Evolutionary conservation across 192 early-diverging fungal genomes (phyloP).

Genomic region (Phycomyces blakesleeanus): DNA sequence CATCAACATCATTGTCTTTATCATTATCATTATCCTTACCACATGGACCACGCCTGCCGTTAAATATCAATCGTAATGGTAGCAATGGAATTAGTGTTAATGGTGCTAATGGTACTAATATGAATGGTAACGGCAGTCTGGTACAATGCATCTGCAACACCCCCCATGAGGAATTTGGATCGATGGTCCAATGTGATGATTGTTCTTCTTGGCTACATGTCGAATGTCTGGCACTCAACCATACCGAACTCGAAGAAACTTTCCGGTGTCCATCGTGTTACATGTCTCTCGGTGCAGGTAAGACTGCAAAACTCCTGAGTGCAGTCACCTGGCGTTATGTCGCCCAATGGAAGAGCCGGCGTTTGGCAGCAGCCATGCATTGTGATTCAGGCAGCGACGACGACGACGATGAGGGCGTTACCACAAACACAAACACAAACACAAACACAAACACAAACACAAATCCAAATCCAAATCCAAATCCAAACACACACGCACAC

Average conservation of each 20-base stretch:
- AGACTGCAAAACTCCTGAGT: conserved; percentile 2
- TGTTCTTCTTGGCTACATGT: conserved; percentile 71
- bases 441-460: conserved; percentile 16
- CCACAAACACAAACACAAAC: conserved; percentile 10
- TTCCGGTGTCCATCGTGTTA: conserved; percentile 57
- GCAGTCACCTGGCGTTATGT: conserved; percentile 23
- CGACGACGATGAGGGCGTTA: conserved; percentile 18
- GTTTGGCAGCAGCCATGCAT: conserved; percentile 12
- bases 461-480: too few relatives aligned
- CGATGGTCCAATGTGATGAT: conserved; percentile 75
- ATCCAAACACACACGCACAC: too few relatives aligned
- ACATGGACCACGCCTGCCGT: too few relatives aligned
- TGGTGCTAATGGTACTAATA: too few relatives aligned
- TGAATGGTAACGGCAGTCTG: too few relatives aligned
- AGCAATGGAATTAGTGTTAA: too few relatives aligned
- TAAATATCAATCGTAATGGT: too few relatives aligned
- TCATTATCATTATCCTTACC: too few relatives aligned
- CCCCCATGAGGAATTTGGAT: conserved; percentile 39
- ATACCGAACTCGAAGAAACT: conserved; percentile 50
- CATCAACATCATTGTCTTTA: too few relatives aligned
- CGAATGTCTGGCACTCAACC: conserved; percentile 58
- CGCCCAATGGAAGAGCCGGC: conserved; percentile 23
- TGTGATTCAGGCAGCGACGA: conserved; percentile 15
- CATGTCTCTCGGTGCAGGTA: neutral
- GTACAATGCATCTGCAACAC: conserved; percentile 51